Percentiles rank a stretch among this genome's conserved stretches.
Conservation (phyloP, 192 early-diverging fungal genomes). For the Piromyces sp. region DNA sequence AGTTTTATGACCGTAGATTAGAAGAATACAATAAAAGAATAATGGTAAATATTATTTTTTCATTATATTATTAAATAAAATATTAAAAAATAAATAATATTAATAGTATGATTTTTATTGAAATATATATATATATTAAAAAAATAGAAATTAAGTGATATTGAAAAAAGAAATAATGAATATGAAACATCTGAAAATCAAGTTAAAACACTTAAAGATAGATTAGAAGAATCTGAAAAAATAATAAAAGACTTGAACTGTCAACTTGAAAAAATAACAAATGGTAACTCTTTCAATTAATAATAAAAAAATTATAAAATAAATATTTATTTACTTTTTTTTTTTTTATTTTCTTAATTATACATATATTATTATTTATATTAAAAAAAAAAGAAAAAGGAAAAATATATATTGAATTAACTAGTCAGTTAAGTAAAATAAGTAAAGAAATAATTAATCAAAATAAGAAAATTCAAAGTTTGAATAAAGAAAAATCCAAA, state of each 20-base stretch:
- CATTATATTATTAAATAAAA: background rate
- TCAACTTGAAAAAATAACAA: background rate
- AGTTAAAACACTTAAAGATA: background rate
- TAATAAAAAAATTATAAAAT: background rate
- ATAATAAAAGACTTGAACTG: background rate
- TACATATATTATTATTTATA: too few relatives aligned
- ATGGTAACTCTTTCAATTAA: background rate
- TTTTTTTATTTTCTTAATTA: background rate
- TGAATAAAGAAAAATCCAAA: background rate
- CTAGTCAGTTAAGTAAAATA: background rate
- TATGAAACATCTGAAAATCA: background rate
- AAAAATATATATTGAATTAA: background rate
- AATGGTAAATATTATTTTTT: background rate
- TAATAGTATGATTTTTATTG: too few relatives aligned
- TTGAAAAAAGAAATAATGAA: background rate
- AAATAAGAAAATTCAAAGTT: background rate
- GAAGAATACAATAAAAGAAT: background rate
- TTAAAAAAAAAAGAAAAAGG: background rate
- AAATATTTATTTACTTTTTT: background rate
- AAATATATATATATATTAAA: too few relatives aligned
- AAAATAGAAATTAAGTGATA: background rate
- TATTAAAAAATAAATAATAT: too few relatives aligned
- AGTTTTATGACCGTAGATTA: background rate
- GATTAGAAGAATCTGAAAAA: background rate
- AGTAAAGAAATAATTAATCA: background rate